Evolutionary conservation across 371 early-diverging fungal genomes (phyloP).

Genomic region (Mucor velutinosus): DNA sequence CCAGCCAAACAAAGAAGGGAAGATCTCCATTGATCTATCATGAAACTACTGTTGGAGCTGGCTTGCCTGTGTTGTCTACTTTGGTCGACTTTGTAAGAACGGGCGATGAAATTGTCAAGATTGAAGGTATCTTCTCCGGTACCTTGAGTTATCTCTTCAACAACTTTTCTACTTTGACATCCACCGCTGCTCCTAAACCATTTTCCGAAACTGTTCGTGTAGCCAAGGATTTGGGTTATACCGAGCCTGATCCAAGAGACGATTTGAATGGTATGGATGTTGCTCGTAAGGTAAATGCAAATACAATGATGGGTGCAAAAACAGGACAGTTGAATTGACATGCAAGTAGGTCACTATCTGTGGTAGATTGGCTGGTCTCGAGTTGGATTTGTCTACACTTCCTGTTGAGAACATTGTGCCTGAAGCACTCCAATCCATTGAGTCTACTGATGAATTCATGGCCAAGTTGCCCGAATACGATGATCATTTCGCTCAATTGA

Average conservation of each 20-base stretch:
- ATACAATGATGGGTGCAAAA: neutral
- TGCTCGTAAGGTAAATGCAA: conserved; percentile 44
- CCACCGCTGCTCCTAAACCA: conserved; percentile 44
- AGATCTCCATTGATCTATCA: conserved; percentile 72
- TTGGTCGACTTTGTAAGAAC: conserved; percentile 88
- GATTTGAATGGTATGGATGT: conserved; percentile 98
- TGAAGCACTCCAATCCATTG: conserved; percentile 70
- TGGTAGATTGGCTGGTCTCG: conserved; percentile 85
- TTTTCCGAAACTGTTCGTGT: conserved; percentile 90
- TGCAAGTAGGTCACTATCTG: conserved; percentile 73
- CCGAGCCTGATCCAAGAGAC: conserved; percentile 98
- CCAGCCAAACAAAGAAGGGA: conserved; percentile 7
- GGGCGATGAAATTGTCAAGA: conserved; percentile 87
- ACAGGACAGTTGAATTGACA: neutral
- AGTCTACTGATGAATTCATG: conserved; percentile 85
- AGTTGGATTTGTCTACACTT: conserved; percentile 74
- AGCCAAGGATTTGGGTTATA: conserved; percentile 94
- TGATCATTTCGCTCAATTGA: conserved; percentile 76
- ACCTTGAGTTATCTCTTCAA: conserved; percentile 96
- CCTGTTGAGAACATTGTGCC: conserved; percentile 95
- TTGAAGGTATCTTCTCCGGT: conserved; percentile 97
- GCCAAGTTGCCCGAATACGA: conserved; percentile 81
- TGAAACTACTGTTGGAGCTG: conserved; percentile 98
- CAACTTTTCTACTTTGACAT: conserved; percentile 75
- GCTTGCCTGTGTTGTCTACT: conserved; percentile 93